A percentile compares a stretch with the other conserved stretches of the same genome.
Conservation (phyloP, 768 basidiomycete genomes). For the Galerina sulciceps region DNA sequence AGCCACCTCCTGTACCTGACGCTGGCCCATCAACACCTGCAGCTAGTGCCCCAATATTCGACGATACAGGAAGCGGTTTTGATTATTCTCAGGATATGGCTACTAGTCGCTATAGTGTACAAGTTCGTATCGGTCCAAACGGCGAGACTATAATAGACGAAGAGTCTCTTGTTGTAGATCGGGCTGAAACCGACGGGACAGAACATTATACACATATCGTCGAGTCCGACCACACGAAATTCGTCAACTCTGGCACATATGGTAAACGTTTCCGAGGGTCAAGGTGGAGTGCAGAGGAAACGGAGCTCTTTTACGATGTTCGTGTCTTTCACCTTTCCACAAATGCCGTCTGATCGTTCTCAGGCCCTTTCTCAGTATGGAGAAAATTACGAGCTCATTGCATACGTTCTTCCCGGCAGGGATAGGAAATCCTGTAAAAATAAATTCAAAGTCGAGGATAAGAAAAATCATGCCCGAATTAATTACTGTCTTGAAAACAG, state of each 20-base stretch:
- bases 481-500: conserved; percentile 76
- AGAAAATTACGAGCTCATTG: conserved; percentile 92
- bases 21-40: conserved; percentile 17
- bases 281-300: conserved; percentile 90
- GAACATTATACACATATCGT: conserved; percentile 77
- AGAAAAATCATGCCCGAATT: conserved; percentile 75
- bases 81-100: conserved; percentile 70
- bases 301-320: conserved; percentile 86
- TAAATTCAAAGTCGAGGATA: conserved; percentile 92
- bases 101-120: conserved; percentile 78
- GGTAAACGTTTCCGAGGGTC: conserved; percentile 81
- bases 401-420: conserved; percentile 81
- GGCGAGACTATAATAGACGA: conserved; percentile 90
- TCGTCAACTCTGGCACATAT: conserved; percentile 84
- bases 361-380: conserved; percentile 91
- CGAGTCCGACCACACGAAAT: conserved; percentile 83
- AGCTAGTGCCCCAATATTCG: conserved; percentile 29
- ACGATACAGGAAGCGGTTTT: conserved; percentile 63
- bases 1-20: conserved; percentile 15
- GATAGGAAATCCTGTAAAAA: conserved; percentile 90
- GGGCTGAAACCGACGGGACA: conserved; percentile 69
- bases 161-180: conserved; percentile 80
- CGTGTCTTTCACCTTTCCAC: conserved; percentile 26
- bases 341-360: conserved; percentile 13
- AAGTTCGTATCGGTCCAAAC: conserved; percentile 85